phyloP scores from a whole-genome alignment of 805 yeast genomes.

The Candida coquimbonensis region DNA sequence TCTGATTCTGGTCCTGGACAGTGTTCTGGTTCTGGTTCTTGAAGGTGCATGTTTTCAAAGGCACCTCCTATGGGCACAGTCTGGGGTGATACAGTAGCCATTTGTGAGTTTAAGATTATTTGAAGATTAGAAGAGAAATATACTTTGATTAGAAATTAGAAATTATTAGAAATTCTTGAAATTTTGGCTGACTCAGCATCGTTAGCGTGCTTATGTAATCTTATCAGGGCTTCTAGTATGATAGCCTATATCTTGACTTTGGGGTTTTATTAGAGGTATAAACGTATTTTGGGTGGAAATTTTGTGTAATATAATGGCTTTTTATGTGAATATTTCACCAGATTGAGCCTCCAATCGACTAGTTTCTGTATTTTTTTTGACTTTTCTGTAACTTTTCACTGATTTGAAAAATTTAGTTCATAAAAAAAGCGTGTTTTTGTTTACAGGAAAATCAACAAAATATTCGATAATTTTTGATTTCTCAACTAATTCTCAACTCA shows the following conservation, averaged over 20 bases:
- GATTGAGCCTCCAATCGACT: too few relatives aligned
- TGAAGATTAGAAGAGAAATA: too few relatives aligned
- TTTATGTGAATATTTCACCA: not conserved
- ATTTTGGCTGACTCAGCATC: too few relatives aligned
- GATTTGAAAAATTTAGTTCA: too few relatives aligned
- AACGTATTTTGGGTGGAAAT: not conserved
- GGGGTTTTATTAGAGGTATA: not conserved
- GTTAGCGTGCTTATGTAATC: too few relatives aligned
- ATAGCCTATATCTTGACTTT: not conserved
- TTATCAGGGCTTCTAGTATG: not conserved
- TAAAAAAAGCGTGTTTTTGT: too few relatives aligned
- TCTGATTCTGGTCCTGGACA: conserved; percentile 99
- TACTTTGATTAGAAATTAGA: not conserved
- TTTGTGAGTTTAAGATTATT: not conserved
- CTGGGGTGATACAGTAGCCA: conserved; percentile 16
- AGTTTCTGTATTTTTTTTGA: too few relatives aligned
- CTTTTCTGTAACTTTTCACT: too few relatives aligned
- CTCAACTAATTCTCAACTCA: not conserved
- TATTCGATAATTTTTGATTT: not conserved
- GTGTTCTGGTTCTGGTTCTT: conserved; percentile 88
- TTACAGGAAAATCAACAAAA: too few relatives aligned
- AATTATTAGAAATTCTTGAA: not conserved
- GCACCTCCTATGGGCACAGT: conserved; percentile 7
- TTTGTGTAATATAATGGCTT: not conserved
- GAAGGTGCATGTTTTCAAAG: conserved; percentile 22